phyloP scores from a whole-genome alignment of 148 eudicot genomes.

The Simmondsia chinensis region DNA sequence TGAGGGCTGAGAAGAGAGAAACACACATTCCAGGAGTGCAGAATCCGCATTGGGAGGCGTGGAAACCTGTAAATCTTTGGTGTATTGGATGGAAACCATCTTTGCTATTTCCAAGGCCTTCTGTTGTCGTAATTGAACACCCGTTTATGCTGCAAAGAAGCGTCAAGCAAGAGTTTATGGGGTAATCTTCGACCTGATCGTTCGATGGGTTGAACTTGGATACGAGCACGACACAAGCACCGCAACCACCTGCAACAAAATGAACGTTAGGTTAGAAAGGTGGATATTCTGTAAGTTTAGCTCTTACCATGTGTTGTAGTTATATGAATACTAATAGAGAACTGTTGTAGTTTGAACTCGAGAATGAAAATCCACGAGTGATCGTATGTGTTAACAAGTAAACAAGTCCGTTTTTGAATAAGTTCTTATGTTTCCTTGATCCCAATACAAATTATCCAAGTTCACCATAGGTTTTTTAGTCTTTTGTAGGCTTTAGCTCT shows the following conservation, averaged over 20 bases:
- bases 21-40: conserved; percentile 82
- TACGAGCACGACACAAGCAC: conserved; percentile 54
- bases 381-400: no score
- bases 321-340: no score
- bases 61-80: conserved; percentile 58
- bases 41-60: conserved; percentile 70
- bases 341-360: no score
- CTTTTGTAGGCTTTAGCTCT: no score
- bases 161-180: conserved; percentile 57
- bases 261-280: no score
- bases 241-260: conserved; percentile 66
- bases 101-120: conserved; percentile 65
- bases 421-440: no score
- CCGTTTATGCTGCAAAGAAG: conserved; percentile 52
- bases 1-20: conserved; percentile 57
- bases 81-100: conserved; percentile 72
- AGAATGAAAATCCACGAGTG: no score
- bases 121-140: conserved; percentile 61
- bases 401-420: no score
- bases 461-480: no score
- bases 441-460: no score
- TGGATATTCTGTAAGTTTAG: no score
- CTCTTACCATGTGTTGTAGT: no score
- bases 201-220: conserved; percentile 33
- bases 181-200: conserved; percentile 28